Evolutionary conservation across 148 eudicot species (phyloP).

Genomic region (Amaranthus palmeri): DNA sequence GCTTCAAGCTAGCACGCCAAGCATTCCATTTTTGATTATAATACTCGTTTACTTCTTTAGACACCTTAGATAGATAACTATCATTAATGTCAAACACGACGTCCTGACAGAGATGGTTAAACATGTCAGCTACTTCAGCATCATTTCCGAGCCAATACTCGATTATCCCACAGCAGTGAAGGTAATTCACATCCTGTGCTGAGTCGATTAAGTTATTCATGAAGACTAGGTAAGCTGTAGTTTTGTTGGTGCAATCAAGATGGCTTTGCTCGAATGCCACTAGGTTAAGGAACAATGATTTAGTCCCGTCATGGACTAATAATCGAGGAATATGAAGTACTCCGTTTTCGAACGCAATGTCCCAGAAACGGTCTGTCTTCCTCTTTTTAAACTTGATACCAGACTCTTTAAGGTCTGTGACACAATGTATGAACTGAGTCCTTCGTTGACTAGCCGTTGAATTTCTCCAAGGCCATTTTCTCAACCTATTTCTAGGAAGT

Average conservation of each 20-base stretch:
- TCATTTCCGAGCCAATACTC: slow-evolving; percentile 94
- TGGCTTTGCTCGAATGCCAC: slow-evolving; percentile 89
- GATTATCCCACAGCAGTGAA: slow-evolving; percentile 72
- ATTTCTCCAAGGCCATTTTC: slow-evolving; percentile 46
- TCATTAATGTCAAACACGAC: slow-evolving; percentile 84
- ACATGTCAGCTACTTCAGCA: slow-evolving; percentile 75
- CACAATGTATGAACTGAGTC: slow-evolving; percentile 72
- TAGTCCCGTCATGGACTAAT: slow-evolving; percentile 82
- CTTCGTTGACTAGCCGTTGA: slow-evolving; percentile 63
- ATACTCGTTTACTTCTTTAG: slow-evolving; percentile 57
- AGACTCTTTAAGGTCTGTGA: slow-evolving; percentile 62
- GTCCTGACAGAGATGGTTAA: slow-evolving; percentile 81
- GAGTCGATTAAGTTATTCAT: slow-evolving; percentile 85
- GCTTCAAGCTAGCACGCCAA: slow-evolving; percentile 79
- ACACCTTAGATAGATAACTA: slow-evolving; percentile 62
- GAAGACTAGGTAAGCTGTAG: slow-evolving; percentile 83
- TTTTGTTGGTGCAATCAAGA: slow-evolving; percentile 64
- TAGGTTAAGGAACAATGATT: slow-evolving; percentile 76
- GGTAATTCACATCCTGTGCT: slow-evolving; percentile 65
- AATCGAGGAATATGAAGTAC: slow-evolving; percentile 61
- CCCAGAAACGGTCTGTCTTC: slow-evolving; percentile 83
- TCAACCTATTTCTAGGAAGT: slow-evolving; percentile 54
- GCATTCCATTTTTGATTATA: slow-evolving; percentile 70
- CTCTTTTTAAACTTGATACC: slow-evolving; percentile 63
- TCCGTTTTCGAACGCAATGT: slow-evolving; percentile 68